Conservation (phyloP, 495 filamentous ascomycete genomes). For the Trypethelium eluteriae region DNA sequence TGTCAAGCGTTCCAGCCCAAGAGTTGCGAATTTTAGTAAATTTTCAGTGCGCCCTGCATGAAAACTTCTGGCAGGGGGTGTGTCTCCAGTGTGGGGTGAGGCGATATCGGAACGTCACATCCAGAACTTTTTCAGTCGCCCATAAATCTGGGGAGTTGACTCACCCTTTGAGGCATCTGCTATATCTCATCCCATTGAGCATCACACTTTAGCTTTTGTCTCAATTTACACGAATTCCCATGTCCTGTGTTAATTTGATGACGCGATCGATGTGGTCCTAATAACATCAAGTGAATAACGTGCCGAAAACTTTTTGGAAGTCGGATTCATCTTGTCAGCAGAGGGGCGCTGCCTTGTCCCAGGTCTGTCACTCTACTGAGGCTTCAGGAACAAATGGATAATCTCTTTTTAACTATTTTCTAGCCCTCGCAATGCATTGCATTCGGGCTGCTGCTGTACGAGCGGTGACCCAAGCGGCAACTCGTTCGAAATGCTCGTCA, state of each 20-base stretch:
- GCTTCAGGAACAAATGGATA: neutral
- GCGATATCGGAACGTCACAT: neutral
- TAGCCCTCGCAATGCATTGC: slow-evolving; percentile 11
- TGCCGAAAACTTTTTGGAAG: no score
- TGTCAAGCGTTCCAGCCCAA: no score
- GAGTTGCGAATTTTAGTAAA: neutral
- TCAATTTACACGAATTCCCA: no score
- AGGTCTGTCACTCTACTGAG: no score
- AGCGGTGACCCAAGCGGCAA: slow-evolving; percentile 12
- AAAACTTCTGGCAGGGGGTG: neutral
- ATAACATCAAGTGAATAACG: no score
- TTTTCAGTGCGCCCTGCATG: neutral
- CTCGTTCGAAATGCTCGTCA: neutral
- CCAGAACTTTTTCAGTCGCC: neutral
- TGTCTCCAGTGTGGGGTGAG: neutral
- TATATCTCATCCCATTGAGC: neutral
- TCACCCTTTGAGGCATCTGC: neutral
- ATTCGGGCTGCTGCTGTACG: slow-evolving; percentile 11
- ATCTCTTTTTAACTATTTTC: neutral
- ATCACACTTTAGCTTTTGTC: no score
- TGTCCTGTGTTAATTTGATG: no score
- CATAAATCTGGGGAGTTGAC: neutral
- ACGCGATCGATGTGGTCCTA: no score
- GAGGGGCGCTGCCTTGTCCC: no score
- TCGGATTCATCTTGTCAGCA: no score